These are phyloP conservation scores for Penicillium sp. DNA, from an alignment of 2,329 filamentous ascomycete genomes.

Conservation along the genomic window DNA sequence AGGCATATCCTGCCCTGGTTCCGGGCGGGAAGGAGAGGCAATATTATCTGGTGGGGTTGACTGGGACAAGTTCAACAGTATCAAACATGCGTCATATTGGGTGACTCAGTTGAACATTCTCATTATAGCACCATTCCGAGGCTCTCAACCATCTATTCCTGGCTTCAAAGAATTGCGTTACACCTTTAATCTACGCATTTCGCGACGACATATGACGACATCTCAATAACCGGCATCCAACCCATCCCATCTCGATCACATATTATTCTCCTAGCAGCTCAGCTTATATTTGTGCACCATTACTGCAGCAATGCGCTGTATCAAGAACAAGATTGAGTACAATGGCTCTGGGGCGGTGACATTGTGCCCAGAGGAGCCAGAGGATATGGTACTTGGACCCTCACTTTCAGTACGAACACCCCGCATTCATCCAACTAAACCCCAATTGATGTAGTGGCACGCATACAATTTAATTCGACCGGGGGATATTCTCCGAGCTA, in stretches of 20 bases:
- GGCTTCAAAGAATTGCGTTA: neutral
- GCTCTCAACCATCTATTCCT: too few relatives aligned
- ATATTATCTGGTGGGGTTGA: slow-evolving; percentile 17
- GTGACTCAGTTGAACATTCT: neutral
- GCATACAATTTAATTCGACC: slow-evolving; percentile 71
- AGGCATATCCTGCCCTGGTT: neutral
- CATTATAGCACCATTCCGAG: neutral
- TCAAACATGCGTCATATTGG: neutral
- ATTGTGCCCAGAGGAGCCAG: slow-evolving; percentile 68
- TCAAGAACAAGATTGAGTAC: slow-evolving; percentile 66
- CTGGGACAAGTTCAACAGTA: neutral
- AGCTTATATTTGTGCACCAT: neutral
- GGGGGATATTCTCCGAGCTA: slow-evolving; percentile 63
- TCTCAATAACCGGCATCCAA: neutral
- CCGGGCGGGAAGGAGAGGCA: slow-evolving; percentile 16
- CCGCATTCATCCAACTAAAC: slow-evolving; percentile 8
- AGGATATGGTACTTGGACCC: slow-evolving; percentile 63
- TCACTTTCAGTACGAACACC: neutral
- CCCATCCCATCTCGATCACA: neutral
- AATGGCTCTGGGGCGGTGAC: slow-evolving; percentile 66
- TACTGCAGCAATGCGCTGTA: slow-evolving; percentile 58
- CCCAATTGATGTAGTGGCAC: slow-evolving; percentile 58
- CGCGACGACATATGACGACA: neutral
- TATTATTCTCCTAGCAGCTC: neutral
- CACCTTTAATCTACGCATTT: neutral